These are phyloP conservation scores for Talaromyces funiculosus DNA, from an alignment of 2,329 filamentous ascomycete genomes.

Conservation along the genomic window DNA sequence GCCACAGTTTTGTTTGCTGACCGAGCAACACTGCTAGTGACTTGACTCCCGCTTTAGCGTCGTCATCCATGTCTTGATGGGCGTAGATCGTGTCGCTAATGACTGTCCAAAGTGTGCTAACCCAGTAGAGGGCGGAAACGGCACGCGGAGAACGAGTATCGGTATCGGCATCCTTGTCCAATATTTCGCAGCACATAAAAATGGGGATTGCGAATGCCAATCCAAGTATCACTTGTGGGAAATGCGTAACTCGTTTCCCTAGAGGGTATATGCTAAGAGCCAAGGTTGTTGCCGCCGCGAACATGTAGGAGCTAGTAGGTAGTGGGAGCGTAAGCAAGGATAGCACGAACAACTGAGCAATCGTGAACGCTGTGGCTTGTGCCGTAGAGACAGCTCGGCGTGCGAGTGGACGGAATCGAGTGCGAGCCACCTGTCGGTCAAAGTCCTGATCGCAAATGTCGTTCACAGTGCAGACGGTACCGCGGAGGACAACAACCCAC, in stretches of 20 bases:
- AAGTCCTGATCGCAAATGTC: constrained; percentile 87
- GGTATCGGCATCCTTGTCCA: neutral
- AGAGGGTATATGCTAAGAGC: constrained; percentile 71
- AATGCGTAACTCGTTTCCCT: constrained; percentile 80
- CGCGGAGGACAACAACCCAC: constrained; percentile 78
- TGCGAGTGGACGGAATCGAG: constrained; percentile 72
- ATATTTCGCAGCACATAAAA: neutral
- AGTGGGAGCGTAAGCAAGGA: constrained; percentile 36
- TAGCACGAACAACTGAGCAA: constrained; percentile 47
- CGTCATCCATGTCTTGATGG: neutral
- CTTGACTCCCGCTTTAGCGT: neutral
- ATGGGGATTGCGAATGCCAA: constrained; percentile 65
- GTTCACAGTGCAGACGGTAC: constrained; percentile 83
- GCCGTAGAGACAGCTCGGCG: constrained; percentile 68
- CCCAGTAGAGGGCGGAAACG: neutral
- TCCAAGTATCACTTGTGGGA: constrained; percentile 77
- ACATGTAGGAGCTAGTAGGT: constrained; percentile 46
- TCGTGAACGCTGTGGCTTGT: constrained; percentile 68
- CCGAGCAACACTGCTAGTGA: neutral
- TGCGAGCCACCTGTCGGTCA: constrained; percentile 72
- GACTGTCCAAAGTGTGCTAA: constrained; percentile 74
- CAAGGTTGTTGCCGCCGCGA: constrained; percentile 50
- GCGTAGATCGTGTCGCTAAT: constrained; percentile 84
- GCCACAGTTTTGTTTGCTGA: neutral
- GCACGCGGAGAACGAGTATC: neutral